Evolutionary conservation across 2,329 filamentous ascomycete genomes (phyloP), one percentile per base, ranked within the genome.

Genomic region (Pseudogymnoascus sp.): DNA sequence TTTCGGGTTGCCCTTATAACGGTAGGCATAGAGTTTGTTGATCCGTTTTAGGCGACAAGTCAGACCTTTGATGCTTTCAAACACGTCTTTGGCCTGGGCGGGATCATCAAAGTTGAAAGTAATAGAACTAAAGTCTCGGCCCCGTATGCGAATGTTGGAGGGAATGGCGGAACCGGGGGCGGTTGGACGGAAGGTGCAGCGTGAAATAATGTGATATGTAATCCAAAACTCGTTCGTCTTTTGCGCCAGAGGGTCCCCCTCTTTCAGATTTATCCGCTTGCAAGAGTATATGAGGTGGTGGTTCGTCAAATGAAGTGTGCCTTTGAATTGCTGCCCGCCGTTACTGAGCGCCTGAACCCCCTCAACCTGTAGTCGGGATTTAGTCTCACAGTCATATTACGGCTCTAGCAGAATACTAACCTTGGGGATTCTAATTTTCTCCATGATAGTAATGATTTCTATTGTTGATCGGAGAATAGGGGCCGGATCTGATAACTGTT

Each of bases 111-210:
- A 96, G 76, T 93, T 92, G 77, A 99, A 93, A 66, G 90, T 93
- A 66, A 96, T 86, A 75, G 93, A 96, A 60, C 86, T 93, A 74
- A 99, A 97, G 79, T 99, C 95, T 64, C 93, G 89, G 73, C 93
- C 92, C 62, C 92, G 87, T 66, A 99, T 79, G 62, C 93, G 88
- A 72, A 99, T 91, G 2, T 90, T 90, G 5, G 93, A 91, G 34
- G 86, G 83, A 66, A 91, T 83, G 61, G 86, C 83, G 64, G 89
- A 88, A 11, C 81, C 80, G 5, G 85, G 81, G 16, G 89, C 87
- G 57, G 87, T 86, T 29, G 91, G 89, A 65, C 91, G 86, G 68
- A 93, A 86, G 23, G 83, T 85, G 77, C 93, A 96, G 71, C 87
- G 85, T 42, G 85, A 85, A 71, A 99, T 91, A 76, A 97, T 93